Evolutionary conservation across 176 grass and related monocot genomes (phyloP), one percentile per base, ranked within the genome.

Genomic region (Areca catechu): DNA sequence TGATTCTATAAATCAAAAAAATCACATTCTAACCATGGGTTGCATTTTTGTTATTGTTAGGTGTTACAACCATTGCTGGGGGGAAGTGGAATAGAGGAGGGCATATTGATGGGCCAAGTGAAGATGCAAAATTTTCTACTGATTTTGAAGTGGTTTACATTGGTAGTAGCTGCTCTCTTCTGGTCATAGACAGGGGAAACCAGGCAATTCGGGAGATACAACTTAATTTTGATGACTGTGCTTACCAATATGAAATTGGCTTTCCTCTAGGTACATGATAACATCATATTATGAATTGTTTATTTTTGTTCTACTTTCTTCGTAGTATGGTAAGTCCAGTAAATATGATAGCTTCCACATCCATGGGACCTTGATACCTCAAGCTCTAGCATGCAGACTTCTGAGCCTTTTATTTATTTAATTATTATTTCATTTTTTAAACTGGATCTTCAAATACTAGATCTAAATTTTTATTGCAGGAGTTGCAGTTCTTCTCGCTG

Each of bases 101-200:
- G 34, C 90, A 89, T 61, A 62, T 89, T n/a, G 90, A 95, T 67
- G 85, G 85, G 56, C 85, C 82, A 20, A 91, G 93, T 34, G 83
- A 85, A 16, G 83, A 91, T 24, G 93, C 86, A 49, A 97, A 97
- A 79, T 86, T 97, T 56, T 97, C 93, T 56, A 91, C 81, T 60
- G 93, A 97, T 82, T 85, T 97, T 82, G 87, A 97, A 76, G 78
- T 97, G 22, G 83, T 85, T 57, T 97, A 97, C 61, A 74, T 91
- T 70, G 76, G 74, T 72, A 78, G 86, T 79, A 97, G 87, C 66
- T 97, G 93, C 58, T 97, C 93, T 54, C 87, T 97, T 80, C 64
- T 97, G 69, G 83, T 97, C 62, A 83, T 97, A 69, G 93, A 97
- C 71, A 74, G 86, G 72, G 93, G 83, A 82, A 97, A 92, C 61